These are phyloP conservation scores for Erodium maritimum DNA, from an alignment of 345 rosid species.

Conservation along the genomic window DNA sequence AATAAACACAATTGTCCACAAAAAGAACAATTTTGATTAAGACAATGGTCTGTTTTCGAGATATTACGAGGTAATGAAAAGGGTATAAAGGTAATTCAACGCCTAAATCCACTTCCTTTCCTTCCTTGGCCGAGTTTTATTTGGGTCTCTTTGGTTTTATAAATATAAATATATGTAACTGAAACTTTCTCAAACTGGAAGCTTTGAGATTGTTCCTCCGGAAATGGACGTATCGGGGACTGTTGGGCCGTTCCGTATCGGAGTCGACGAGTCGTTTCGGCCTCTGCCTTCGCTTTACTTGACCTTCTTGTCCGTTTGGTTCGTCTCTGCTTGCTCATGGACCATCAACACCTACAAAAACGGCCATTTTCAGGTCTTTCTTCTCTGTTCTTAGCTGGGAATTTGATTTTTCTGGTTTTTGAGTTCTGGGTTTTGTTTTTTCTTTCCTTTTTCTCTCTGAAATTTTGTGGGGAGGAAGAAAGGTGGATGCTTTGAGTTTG, in stretches of 20 bases:
- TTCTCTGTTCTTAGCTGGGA: not conserved
- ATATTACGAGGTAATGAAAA: too few species aligned
- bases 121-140: not conserved
- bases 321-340: constrained; percentile 76
- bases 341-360: constrained; percentile 69
- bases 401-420: too few species aligned
- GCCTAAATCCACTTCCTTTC: too few species aligned
- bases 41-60: too few species aligned
- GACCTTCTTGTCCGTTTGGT: constrained; percentile 56
- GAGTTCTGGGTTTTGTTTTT: too few species aligned
- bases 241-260: not conserved
- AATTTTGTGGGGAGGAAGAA: too few species aligned
- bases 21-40: too few species aligned
- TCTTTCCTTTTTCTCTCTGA: too few species aligned
- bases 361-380: constrained; percentile 57
- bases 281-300: constrained; percentile 69
- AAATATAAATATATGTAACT: too few species aligned
- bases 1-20: too few species aligned
- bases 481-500: too few species aligned
- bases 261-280: constrained; percentile 57
- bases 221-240: not conserved
- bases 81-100: too few species aligned
- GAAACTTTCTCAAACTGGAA: not conserved
- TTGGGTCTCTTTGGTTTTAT: not conserved
- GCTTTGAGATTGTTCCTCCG: not conserved